phyloP scores from a whole-genome alignment of 2,329 filamentous ascomycete species.

The Phyllosticta paracitricarpa region DNA sequence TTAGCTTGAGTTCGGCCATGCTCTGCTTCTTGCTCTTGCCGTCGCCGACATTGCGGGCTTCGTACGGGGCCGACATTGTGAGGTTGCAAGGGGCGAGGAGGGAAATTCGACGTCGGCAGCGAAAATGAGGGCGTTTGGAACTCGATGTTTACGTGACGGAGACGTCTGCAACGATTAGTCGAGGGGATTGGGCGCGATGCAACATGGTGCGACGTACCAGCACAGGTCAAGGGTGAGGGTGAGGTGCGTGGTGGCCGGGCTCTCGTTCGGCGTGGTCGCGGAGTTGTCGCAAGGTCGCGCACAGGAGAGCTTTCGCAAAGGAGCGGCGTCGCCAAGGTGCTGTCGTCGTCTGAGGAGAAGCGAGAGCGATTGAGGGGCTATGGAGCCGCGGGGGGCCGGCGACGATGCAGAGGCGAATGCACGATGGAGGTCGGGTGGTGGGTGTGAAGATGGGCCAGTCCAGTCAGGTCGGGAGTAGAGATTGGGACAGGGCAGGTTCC shows the following conservation, averaged over 20 bases:
- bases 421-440: slow-evolving; percentile 3
- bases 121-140: slow-evolving; percentile 1
- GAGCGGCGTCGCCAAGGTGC: slow-evolving; percentile 1
- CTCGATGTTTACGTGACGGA: slow-evolving; percentile 2
- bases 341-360: background rate
- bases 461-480: background rate
- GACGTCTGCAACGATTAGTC: slow-evolving; percentile 8
- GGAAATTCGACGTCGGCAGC: background rate
- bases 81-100: slow-evolving; percentile 13
- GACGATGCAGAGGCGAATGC: slow-evolving; percentile 1
- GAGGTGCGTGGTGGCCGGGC: slow-evolving; percentile 15
- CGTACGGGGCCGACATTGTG: slow-evolving; percentile 53
- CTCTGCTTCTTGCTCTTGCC: slow-evolving; percentile 93
- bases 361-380: background rate
- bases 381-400: slow-evolving; percentile 9
- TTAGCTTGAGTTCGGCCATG: slow-evolving; percentile 96
- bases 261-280: slow-evolving; percentile 11
- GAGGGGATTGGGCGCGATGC: slow-evolving; percentile 7
- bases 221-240: slow-evolving; percentile 15
- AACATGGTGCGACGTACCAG: slow-evolving; percentile 11
- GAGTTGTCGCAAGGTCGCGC: slow-evolving; percentile 6
- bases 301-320: slow-evolving; percentile 5
- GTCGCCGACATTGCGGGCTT: slow-evolving; percentile 55
- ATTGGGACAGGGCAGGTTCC: background rate
- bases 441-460: background rate